A percentile compares a stretch with the other conserved stretches of the same genome.
Conservation (phyloP, 305 asterid species). For the Solanum hybrid region DNA sequence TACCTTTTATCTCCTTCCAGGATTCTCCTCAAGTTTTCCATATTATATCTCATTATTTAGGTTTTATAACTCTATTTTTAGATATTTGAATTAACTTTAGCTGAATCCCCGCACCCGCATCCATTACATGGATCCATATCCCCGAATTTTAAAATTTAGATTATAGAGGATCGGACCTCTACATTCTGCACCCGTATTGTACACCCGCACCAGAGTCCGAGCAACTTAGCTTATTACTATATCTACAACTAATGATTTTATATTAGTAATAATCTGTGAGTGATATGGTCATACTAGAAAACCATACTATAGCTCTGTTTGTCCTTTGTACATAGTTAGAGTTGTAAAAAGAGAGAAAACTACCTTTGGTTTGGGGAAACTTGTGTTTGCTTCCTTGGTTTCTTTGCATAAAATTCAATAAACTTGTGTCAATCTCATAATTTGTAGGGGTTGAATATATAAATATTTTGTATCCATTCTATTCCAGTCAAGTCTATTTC, state of each 20-base stretch:
- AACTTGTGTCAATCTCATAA: background rate
- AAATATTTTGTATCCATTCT: background rate
- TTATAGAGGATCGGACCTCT: background rate
- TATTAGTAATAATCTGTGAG: background rate
- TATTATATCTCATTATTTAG: background rate
- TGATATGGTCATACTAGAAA: background rate
- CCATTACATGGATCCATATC: background rate
- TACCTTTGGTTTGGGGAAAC: slow-evolving; percentile 1
- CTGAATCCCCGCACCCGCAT: background rate
- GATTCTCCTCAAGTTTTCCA: background rate
- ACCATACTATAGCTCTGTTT: background rate
- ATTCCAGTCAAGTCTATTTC: background rate
- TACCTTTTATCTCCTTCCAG: background rate
- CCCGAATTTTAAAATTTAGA: background rate
- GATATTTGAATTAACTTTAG: background rate
- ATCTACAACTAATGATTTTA: background rate
- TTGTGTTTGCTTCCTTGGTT: background rate
- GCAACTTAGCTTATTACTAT: background rate
- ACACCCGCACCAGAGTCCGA: background rate
- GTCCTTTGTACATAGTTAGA: background rate
- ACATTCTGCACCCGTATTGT: background rate
- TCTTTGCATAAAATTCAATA: background rate
- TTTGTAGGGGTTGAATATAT: background rate
- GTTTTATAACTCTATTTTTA: background rate
- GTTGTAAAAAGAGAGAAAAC: background rate